Evolutionary conservation across 2,329 filamentous ascomycete species (phyloP).

Genomic region (Sordariomycetes sp.): DNA sequence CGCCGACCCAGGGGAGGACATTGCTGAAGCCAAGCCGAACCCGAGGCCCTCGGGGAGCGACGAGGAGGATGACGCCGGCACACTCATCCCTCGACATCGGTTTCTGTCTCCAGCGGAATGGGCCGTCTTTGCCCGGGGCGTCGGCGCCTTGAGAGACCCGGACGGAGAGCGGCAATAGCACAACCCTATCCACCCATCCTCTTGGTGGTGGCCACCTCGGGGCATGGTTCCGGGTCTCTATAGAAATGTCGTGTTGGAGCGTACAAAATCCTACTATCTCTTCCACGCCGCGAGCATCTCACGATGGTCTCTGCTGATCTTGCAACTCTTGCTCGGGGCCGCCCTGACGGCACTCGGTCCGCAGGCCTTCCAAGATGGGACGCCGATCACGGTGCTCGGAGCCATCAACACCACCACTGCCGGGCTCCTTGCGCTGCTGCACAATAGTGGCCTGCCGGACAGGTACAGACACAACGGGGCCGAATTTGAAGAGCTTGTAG

Average conservation of each 20-base stretch:
- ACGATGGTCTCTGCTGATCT: constrained; percentile 36
- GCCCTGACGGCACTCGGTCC: constrained; percentile 40
- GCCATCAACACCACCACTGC: constrained; percentile 40
- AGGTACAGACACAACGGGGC: constrained; percentile 38
- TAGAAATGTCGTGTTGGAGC: constrained; percentile 33
- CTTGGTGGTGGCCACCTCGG: constrained; percentile 33
- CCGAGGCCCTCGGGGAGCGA: too few species aligned
- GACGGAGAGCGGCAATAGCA: too few species aligned
- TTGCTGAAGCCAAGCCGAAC: too few species aligned
- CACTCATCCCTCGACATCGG: too few species aligned
- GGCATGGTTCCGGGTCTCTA: constrained; percentile 41
- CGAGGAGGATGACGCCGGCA: too few species aligned
- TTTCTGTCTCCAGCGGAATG: constrained; percentile 34
- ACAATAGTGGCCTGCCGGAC: constrained; percentile 45
- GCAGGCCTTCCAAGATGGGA: constrained; percentile 23
- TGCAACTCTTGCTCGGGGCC: constrained; percentile 39
- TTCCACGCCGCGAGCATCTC: constrained; percentile 32
- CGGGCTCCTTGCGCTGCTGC: constrained; percentile 39
- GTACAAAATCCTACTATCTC: constrained; percentile 32
- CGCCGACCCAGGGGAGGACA: too few species aligned
- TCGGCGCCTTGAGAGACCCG: constrained; percentile 35
- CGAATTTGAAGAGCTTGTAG: constrained; percentile 39
- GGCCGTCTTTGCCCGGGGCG: constrained; percentile 34
- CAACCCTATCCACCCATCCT: constrained; percentile 29
- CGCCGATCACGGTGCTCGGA: constrained; percentile 37